Base-by-base conservation (phyloP, 345 rosid genomes). In the Garcia nutans region DNA sequence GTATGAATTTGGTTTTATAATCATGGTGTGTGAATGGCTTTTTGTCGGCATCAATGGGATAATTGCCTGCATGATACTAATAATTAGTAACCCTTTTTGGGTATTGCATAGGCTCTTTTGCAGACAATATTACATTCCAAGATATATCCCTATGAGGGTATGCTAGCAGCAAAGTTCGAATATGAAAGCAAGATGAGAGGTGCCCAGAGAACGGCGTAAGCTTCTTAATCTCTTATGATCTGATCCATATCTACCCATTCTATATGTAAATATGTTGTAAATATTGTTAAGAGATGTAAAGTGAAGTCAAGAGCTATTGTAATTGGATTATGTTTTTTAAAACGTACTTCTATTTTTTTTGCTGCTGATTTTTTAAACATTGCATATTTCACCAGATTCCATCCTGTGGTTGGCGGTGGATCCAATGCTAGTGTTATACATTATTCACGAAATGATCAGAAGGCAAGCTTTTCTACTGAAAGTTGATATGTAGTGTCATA, bases 121-220 rank as follows among this genome's bases (percentile, higher is more conserved):
- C 93, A 89, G 85, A 95, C 98, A 68, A 91, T 93, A 93, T 78
- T 93, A 80, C 90, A 90, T 83, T 93, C 98, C 54, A 96, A 88
- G 82, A 31, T 57, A 72, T 87, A 86, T 86, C 97, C 97, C 69
- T 80, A 88, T 65, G 99, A 96, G 82, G 78, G 89, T 72, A 78
- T 90, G 75, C 80, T 96, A 68, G 87, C 96, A 57, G 94, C 99
- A 45, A 88, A 90, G 83, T 74, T 96, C 80, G 98, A 96, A 84
- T 93, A 93, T 80, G 99, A 96, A 85, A 88, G 99, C 79, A 90
- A 88, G 83, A 78, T 85, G 82, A 88, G 94, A 87, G 99, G 98
- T 79, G 96, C 99, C 77, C 97, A 93, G 79, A 90, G 97, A 85
- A 96, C 92, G 98, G 94, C 96, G 97, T 93, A 89, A 90, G 94